Conservation (phyloP, 768 basidiomycete species). For the Inosperma sp. region DNA sequence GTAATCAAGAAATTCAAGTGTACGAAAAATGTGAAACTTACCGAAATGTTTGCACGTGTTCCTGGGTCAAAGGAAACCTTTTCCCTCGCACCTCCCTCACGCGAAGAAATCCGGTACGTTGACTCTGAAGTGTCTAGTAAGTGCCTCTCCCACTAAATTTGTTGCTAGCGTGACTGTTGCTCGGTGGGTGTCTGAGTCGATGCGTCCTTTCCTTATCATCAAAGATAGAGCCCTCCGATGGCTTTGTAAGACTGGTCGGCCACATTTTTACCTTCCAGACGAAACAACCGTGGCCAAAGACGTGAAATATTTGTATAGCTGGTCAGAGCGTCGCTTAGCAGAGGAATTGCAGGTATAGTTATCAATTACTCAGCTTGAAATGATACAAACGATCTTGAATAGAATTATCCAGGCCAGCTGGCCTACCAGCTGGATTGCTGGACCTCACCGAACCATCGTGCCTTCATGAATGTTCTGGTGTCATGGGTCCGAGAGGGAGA, state of each 20-base stretch:
- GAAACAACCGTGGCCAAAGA: slow-evolving; percentile 28
- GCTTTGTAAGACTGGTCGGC: slow-evolving; percentile 31
- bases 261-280: slow-evolving; percentile 29
- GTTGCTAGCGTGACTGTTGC: slow-evolving; percentile 18
- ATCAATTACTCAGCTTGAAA: neutral
- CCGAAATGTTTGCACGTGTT: slow-evolving; percentile 3
- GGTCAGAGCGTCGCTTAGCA: slow-evolving; percentile 1
- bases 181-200: slow-evolving; percentile 29
- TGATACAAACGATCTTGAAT: neutral
- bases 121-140: neutral
- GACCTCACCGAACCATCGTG: slow-evolving; percentile 1
- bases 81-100: neutral
- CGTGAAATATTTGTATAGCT: slow-evolving; percentile 1
- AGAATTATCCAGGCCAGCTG: neutral
- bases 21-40: slow-evolving; percentile 3
- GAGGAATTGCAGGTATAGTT: slow-evolving; percentile 1
- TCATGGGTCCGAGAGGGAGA: neutral
- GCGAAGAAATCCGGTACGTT: neutral
- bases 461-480: neutral
- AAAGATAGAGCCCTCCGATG: slow-evolving; percentile 25
- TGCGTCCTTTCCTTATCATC: slow-evolving; percentile 31
- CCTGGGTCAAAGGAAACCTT: slow-evolving; percentile 1
- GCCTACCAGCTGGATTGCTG: neutral
- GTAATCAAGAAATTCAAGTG: neutral
- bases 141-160: neutral